These are phyloP conservation scores for Selaginella moellendorffii DNA, from an alignment of 75 land plant species.

Conservation along the genomic window DNA sequence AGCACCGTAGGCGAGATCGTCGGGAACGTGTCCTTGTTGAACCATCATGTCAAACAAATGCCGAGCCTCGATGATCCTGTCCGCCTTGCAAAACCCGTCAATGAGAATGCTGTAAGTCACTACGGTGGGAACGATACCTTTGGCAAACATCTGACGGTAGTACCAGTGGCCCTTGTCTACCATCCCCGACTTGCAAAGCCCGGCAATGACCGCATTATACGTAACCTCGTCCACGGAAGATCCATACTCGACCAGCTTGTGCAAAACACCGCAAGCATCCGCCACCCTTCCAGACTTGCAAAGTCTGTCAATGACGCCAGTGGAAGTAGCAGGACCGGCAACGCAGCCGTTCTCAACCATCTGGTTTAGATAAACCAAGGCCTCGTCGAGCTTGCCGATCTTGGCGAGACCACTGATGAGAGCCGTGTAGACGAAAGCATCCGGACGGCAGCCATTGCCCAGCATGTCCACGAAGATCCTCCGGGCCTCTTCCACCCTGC, in stretches of 20 bases:
- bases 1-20: neutral
- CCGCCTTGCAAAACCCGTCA: neutral
- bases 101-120: neutral
- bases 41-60: neutral
- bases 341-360: neutral
- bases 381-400: conserved; percentile 26
- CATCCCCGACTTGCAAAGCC: neutral
- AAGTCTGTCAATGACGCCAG: neutral
- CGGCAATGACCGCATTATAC: neutral
- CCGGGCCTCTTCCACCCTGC: neutral
- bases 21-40: neutral
- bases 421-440: neutral
- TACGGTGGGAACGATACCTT: neutral
- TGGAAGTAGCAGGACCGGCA: neutral
- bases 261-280: neutral
- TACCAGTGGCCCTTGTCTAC: neutral
- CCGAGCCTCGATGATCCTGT: neutral
- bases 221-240: conserved; percentile 11
- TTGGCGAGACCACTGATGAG: conserved; percentile 41
- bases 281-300: neutral
- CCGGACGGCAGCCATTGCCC: neutral
- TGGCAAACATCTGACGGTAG: neutral
- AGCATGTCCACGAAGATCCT: neutral
- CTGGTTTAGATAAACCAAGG: neutral
- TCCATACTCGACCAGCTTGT: neutral